Base-by-base conservation (phyloP, 192 early-diverging fungal genomes). In the Coemansia sp. region DNA sequence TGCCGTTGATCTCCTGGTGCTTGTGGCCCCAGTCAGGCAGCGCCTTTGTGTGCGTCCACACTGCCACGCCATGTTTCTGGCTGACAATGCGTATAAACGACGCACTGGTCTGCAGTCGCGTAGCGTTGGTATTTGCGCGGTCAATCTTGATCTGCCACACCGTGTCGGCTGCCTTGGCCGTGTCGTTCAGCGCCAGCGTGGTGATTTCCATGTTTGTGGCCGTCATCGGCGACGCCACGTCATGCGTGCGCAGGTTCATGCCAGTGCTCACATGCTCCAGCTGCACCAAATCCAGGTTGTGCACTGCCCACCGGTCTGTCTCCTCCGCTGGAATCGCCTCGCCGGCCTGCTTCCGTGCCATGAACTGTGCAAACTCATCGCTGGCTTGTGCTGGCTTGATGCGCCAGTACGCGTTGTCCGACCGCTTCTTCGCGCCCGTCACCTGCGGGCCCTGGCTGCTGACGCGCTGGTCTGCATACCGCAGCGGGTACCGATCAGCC, bases 1-100 rank as follows among this genome's bases (percentile, higher is more conserved):
- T 96, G 25, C 97, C 97, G 82, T 98, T 99, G 55, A 98, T 84
- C 62, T 99, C 95, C 65, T 93, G 88, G 70, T 92, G 90, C 24
- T 72, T 83, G 60, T 87, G 90, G 2, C 87, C 97, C 97, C 97
- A 99, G 4, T 89, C 92, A 12, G 97, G 97, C 17, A 98, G 85
- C 49, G 72, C 43, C 48, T 87, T 75, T 37, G 73, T 63, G 66
- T 92, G 88, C 15, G 91, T 90, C 81, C 88, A 89, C 35, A 97
- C 65, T 2, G 87, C 91, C 22, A 98, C 95, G n/a, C 87, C 84
- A 55, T 76, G 81, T 82, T 85, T 45, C 80, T 79, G 45, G 56
- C 81, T 85, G 63, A 92, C 76, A 11, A 76, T 23, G 35, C 83
- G 72, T 1, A 80, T 11, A 19, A 81, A 75, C 32, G 78, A 81